phyloP scores from a whole-genome alignment of 1,139 yeast species.

The Geotrichum histeridarum region DNA sequence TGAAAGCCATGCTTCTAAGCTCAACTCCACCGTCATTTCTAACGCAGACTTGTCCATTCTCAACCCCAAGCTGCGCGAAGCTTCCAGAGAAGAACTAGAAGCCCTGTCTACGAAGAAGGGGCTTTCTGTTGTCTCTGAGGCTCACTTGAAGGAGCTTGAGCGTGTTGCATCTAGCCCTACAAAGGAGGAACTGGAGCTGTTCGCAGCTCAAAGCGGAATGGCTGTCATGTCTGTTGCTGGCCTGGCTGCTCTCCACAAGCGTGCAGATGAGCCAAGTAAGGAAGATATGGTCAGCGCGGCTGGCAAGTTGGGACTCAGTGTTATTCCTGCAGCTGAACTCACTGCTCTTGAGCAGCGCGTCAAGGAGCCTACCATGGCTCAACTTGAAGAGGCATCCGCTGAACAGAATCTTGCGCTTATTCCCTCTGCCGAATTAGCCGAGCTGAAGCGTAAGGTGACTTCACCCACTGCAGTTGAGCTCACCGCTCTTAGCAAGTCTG shows the following conservation, averaged over 20 bases:
- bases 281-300: slow-evolving; percentile 12
- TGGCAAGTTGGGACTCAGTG: slow-evolving; percentile 39
- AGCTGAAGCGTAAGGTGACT: slow-evolving; percentile 24
- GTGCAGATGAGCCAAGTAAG: slow-evolving; percentile 16
- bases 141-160: slow-evolving; percentile 15
- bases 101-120: slow-evolving; percentile 31
- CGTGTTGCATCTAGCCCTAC: slow-evolving; percentile 26
- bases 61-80: slow-evolving; percentile 27
- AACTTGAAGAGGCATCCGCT: slow-evolving; percentile 13
- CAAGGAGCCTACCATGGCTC: slow-evolving; percentile 13
- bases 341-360: slow-evolving; percentile 24
- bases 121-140: slow-evolving; percentile 18
- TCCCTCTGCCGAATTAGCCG: slow-evolving; percentile 26
- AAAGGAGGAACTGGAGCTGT: slow-evolving; percentile 41
- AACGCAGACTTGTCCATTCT: slow-evolving; percentile 27
- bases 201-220: slow-evolving; percentile 46
- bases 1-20: slow-evolving; percentile 24
- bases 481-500: slow-evolving; percentile 35
- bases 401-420: slow-evolving; percentile 38
- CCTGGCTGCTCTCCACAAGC: slow-evolving; percentile 15
- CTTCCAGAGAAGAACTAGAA: slow-evolving; percentile 32
- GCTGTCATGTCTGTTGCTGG: slow-evolving; percentile 46
- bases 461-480: slow-evolving; percentile 34
- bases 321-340: slow-evolving; percentile 35
- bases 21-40: slow-evolving; percentile 35